Conservation (phyloP, 176 grass and related monocot genomes). For the Hordeum marinum region DNA sequence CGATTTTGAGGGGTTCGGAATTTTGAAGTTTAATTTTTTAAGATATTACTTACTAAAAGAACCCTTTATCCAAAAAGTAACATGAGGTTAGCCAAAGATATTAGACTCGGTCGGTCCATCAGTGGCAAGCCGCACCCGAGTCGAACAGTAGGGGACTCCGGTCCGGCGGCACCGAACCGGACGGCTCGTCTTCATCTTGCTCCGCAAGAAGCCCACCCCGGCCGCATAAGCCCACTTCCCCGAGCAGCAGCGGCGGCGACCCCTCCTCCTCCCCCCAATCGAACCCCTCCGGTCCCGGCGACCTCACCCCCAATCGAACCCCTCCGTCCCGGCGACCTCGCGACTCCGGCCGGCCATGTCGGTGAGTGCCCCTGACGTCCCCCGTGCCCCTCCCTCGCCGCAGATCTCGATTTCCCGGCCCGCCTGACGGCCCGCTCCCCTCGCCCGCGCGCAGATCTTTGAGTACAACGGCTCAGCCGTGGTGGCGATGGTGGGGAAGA, state of each 20-base stretch:
- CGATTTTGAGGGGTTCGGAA: too few species aligned
- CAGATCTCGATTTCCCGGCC: background rate
- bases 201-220: slow-evolving; percentile 36
- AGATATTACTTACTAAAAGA: too few species aligned
- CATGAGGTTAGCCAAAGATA: too few species aligned
- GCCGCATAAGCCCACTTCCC: background rate
- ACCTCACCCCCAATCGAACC: background rate
- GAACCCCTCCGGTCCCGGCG: too few species aligned
- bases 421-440: background rate
- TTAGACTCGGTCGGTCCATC: background rate
- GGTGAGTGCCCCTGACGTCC: slow-evolving; percentile 4
- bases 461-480: slow-evolving; percentile 96
- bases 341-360: slow-evolving; percentile 37
- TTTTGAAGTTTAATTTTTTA: too few species aligned
- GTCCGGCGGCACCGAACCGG: background rate
- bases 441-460: slow-evolving; percentile 83
- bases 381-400: background rate
- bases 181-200: slow-evolving; percentile 27
- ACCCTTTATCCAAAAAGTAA: too few species aligned
- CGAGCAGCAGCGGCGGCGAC: background rate
- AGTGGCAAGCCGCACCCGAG: background rate
- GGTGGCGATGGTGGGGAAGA: slow-evolving; percentile 98
- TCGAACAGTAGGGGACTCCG: background rate
- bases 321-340: background rate
- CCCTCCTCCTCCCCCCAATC: background rate